These are phyloP conservation scores for Tephrocybe sp. DNA, from an alignment of 768 basidiomycete genomes.

Conservation along the genomic window DNA sequence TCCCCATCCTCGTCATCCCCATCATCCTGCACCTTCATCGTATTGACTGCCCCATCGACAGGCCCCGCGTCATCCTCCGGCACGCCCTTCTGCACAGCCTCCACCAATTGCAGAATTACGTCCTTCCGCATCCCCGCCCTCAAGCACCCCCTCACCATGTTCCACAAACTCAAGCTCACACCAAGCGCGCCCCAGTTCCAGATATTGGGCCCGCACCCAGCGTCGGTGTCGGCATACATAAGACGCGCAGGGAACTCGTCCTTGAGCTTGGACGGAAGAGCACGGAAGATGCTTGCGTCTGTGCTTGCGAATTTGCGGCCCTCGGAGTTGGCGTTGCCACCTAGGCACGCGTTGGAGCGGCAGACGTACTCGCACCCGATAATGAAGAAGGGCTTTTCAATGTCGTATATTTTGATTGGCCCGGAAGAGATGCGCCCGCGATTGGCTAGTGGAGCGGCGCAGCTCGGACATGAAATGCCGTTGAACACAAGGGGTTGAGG, in stretches of 20 bases:
- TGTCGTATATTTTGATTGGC: constrained; percentile 78
- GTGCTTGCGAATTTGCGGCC: constrained; percentile 72
- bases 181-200: constrained; percentile 83
- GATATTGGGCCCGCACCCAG: constrained; percentile 56
- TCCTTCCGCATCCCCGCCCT: constrained; percentile 61
- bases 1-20: not conserved
- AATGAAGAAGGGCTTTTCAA: constrained; percentile 78
- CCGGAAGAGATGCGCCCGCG: constrained; percentile 73
- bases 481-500: constrained; percentile 82
- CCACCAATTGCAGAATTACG: constrained; percentile 57
- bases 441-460: constrained; percentile 59
- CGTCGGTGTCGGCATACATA: constrained; percentile 55
- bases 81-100: constrained; percentile 56
- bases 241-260: constrained; percentile 76
- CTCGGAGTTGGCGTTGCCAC: constrained; percentile 40
- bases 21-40: constrained; percentile 33
- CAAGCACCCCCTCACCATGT: constrained; percentile 64
- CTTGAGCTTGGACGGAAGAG: constrained; percentile 64
- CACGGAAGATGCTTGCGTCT: constrained; percentile 68
- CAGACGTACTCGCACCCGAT: constrained; percentile 85
- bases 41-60: not conserved
- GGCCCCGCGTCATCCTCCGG: constrained; percentile 35
- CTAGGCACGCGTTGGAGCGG: constrained; percentile 48
- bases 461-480: constrained; percentile 73
- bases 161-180: constrained; percentile 71